A percentile compares a stretch with the other conserved stretches of the same genome.
Evolutionary conservation across 1,284 basidiomycete genomes (phyloP).

Genomic region (Ceratobasidium sp.): DNA sequence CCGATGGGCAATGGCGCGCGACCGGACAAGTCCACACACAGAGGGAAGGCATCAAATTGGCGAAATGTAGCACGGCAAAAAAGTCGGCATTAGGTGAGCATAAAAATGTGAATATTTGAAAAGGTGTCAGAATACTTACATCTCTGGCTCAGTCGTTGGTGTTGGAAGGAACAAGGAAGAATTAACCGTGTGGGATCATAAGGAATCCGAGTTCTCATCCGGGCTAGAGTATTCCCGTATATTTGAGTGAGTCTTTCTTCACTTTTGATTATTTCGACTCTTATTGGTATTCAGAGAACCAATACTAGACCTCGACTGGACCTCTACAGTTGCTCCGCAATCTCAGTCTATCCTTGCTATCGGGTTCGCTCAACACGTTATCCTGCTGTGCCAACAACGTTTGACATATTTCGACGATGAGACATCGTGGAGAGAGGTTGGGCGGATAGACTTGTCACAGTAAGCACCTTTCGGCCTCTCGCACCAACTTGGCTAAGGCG

Average conservation of each 20-base stretch:
- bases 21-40: constrained; percentile 82
- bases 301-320: constrained; percentile 90
- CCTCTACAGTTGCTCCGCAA: constrained; percentile 78
- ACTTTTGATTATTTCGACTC: neutral
- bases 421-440: constrained; percentile 82
- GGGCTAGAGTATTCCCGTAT: constrained; percentile 80
- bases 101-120: constrained; percentile 18
- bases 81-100: constrained; percentile 82
- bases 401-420: constrained; percentile 89
- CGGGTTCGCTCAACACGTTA: constrained; percentile 80
- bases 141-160: constrained; percentile 64
- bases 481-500: constrained; percentile 26
- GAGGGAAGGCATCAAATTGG: constrained; percentile 71
- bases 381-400: constrained; percentile 88
- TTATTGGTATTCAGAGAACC: constrained; percentile 62
- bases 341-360: constrained; percentile 90
- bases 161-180: constrained; percentile 71
- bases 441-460: constrained; percentile 77
- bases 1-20: constrained; percentile 68
- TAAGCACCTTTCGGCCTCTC: constrained; percentile 55
- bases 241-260: constrained; percentile 65
- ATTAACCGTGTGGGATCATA: constrained; percentile 94
- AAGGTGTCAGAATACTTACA: constrained; percentile 40
- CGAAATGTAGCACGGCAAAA: constrained; percentile 87
- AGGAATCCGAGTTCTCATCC: constrained; percentile 91